Evolutionary conservation across 2,329 filamentous ascomycete species (phyloP), one percentile per base, ranked within the genome.

Genomic region (Fusarium tricinctum): DNA sequence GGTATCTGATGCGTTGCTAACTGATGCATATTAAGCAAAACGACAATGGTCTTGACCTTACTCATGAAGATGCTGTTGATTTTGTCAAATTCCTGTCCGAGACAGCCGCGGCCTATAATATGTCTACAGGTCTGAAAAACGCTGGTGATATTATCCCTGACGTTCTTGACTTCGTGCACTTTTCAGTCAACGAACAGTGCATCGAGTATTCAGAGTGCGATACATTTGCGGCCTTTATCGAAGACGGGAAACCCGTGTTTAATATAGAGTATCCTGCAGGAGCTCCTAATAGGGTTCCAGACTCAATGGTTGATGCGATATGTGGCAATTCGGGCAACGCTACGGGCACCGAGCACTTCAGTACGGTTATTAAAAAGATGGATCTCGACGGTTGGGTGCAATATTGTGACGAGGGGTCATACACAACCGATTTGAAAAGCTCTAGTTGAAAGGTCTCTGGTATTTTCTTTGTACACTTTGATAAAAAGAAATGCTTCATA

Each of bases 121-220:
- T 92, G 75, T 83, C 86, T 1, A 82, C 88, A 12, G 90, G 90
- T 0, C 81, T 92, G 53, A 92, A 93, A 79, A 92, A 92, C 73
- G 88, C 87, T 1, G 86, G 82, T 9, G 81, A 79, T 46, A 88
- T 92, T 63, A 86, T 92, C 54, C 55, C 72, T 1, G 67, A 78
- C 2, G 78, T 84, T 30, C 26, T 6, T 54, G 83, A 10, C 74
- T 79, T 26, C 75, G 85, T 90, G 54, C 82, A 90, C 72, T 92
- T 90, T 78, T 84, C 83, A 8, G 89, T 92, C 69, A 91, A 91
- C 76, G 90, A 92, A 81, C 85, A 91, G 78, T 92, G 90, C 74
- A 82, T 84, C 19, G 70, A 89, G 73, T 87, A 86, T 69, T 58
- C 78, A 3, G 89, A 92, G 75, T 92, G 89, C 73, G 78, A 79